Evolutionary conservation across 306 rosid genomes (phyloP), one percentile per base, ranked within the genome.

Genomic region (Leucaena leucocephala): DNA sequence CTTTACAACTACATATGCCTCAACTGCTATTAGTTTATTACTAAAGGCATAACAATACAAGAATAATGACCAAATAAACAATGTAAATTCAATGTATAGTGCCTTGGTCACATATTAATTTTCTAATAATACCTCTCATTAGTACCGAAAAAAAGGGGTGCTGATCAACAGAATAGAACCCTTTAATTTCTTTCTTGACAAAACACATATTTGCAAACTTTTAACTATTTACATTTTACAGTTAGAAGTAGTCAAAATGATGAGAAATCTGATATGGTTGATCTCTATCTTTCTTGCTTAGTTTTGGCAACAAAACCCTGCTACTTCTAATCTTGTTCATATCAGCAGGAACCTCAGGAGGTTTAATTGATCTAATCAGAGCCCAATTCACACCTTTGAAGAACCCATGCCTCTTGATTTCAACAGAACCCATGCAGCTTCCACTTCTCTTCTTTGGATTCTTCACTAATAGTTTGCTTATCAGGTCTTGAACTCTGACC

Each of bases 401-500:
- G 85, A 95, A 95, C 35, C 87, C 98, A 73, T 95, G 98, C 83
- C 91, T 89, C 72, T 95, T 95, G 78, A 95, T 92, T 89, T 95
- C 98, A 43, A 86, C 94, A 44, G 98, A 92, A 19, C 98, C 98
- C 88, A 85, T 87, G 74, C 90, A 77, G 73, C 89, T 85, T 14
- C 98, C 98, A 40, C 90, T 88, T 84, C 98, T 95, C 86, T 92
- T 95, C 70, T 78, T 92, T 3, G 97, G 98, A 85, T 95, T 95
- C 92, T 95, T 95, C 89, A 91, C 96, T 49, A 95, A 68, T 11
- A 95, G 86, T 84, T 88, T 95, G 70, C 86, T 86, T 13, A 95
- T 92, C 5, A 95, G 82, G 74, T 92, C 98, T 71, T 95, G 96
- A 83, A 88, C 93, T 81, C 75, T 91, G 62, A 84, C 92, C 96